These are phyloP conservation scores for Physocladia obscura DNA, from an alignment of 192 early-diverging fungal species.

Conservation along the genomic window DNA sequence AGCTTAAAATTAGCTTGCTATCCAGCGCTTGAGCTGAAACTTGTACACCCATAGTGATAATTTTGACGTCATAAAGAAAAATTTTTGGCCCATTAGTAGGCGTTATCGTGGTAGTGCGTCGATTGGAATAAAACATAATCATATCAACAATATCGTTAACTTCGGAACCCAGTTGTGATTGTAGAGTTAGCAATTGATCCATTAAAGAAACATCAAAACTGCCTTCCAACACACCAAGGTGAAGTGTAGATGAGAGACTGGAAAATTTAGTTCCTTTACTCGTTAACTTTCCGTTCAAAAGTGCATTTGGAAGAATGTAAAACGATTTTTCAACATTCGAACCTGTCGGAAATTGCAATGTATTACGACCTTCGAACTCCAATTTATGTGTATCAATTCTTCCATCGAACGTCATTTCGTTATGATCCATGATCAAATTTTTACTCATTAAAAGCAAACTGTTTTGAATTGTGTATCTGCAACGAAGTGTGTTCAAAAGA, in stretches of 20 bases:
- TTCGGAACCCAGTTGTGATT: conserved; percentile 72
- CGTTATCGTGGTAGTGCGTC: not conserved
- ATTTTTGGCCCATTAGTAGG: not conserved
- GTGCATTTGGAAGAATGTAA: conserved; percentile 5
- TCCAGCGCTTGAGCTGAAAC: conserved; percentile 64
- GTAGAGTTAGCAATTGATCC: conserved; percentile 77
- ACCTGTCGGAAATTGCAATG: not conserved
- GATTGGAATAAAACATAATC: conserved; percentile 48
- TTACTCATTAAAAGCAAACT: too few relatives aligned
- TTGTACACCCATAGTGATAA: conserved; percentile 58
- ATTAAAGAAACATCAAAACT: conserved; percentile 63
- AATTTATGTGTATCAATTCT: conserved; percentile 31
- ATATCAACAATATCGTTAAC: conserved; percentile 73
- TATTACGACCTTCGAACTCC: conserved; percentile 44
- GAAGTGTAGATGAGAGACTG: conserved; percentile 7
- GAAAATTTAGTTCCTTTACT: not conserved
- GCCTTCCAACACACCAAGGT: conserved; percentile 28
- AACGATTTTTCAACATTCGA: not conserved
- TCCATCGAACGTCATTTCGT: not conserved
- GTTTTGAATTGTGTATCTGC: conserved; percentile 13
- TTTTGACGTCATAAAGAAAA: conserved; percentile 58
- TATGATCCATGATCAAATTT: too few relatives aligned
- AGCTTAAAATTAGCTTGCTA: conserved; percentile 27
- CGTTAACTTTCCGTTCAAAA: not conserved
- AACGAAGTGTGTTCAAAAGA: conserved; percentile 61